These are phyloP conservation scores for Pelargonium myrrhifolium DNA, from an alignment of 441 rosid genomes.

Conservation along the genomic window DNA sequence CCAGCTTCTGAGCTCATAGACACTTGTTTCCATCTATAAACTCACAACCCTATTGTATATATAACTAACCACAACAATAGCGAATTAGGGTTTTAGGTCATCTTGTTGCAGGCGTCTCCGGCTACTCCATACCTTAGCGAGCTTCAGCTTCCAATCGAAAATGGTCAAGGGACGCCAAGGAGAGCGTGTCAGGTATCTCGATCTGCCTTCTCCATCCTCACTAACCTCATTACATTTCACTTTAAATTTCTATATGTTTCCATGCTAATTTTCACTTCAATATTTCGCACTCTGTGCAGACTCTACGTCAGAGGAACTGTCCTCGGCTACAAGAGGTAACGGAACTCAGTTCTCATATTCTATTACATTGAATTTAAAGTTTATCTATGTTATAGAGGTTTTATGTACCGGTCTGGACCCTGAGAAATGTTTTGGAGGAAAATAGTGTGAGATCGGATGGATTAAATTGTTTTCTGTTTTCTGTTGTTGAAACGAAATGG, in stretches of 20 bases:
- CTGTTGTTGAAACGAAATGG: background rate
- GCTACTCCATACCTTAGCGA: background rate
- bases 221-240: background rate
- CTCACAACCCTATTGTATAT: background rate
- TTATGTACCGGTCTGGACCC: background rate
- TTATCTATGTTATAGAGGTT: background rate
- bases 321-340: slow-evolving; percentile 79
- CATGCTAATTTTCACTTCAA: background rate
- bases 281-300: slow-evolving; percentile 25
- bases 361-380: background rate
- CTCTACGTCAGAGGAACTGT: slow-evolving; percentile 76
- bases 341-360: background rate
- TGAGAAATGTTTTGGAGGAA: background rate
- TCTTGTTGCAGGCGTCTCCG: background rate
- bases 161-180: slow-evolving; percentile 90
- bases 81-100: slow-evolving; percentile 24
- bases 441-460: background rate
- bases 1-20: background rate
- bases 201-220: background rate
- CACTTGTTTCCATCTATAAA: background rate
- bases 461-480: background rate
- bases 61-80: background rate
- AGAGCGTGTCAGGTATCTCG: slow-evolving; percentile 55
- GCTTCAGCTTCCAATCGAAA: slow-evolving; percentile 17
- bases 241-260: background rate